Evolutionary conservation across 148 eudicot genomes (phyloP).

Genomic region (Nepenthes mirabilis): DNA sequence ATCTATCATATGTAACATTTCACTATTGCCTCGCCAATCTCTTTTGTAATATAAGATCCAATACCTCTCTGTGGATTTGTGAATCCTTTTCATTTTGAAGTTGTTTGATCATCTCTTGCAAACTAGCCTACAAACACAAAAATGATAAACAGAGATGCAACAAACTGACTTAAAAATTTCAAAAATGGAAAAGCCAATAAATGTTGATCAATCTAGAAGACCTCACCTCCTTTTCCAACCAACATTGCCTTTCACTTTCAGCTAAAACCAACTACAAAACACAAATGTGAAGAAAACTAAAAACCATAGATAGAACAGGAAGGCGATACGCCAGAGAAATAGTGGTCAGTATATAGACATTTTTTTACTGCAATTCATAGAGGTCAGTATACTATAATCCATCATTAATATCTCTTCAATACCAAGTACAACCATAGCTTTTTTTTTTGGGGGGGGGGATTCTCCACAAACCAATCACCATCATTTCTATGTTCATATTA

Average conservation of each 20-base stretch:
- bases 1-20: not conserved
- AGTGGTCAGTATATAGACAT: not conserved
- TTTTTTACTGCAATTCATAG: not conserved
- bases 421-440: too few species aligned
- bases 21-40: not conserved
- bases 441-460: too few species aligned
- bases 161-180: not conserved
- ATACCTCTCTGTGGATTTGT: slow-evolving; percentile 38
- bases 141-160: not conserved
- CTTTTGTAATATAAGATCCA: not conserved
- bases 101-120: slow-evolving; percentile 31
- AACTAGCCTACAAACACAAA: slow-evolving; percentile 22
- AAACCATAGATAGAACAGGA: not conserved
- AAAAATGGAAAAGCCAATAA: not conserved
- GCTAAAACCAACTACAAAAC: slow-evolving; percentile 22
- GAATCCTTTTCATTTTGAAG: slow-evolving; percentile 34
- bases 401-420: not conserved
- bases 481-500: too few species aligned
- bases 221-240: slow-evolving; percentile 36
- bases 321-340: not conserved
- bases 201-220: not conserved
- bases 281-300: slow-evolving; percentile 6
- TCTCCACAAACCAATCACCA: too few species aligned
- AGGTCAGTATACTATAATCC: too few species aligned
- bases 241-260: slow-evolving; percentile 26